phyloP scores from a whole-genome alignment of 202 grass and related monocot species.

The Elaeis oleifera region DNA sequence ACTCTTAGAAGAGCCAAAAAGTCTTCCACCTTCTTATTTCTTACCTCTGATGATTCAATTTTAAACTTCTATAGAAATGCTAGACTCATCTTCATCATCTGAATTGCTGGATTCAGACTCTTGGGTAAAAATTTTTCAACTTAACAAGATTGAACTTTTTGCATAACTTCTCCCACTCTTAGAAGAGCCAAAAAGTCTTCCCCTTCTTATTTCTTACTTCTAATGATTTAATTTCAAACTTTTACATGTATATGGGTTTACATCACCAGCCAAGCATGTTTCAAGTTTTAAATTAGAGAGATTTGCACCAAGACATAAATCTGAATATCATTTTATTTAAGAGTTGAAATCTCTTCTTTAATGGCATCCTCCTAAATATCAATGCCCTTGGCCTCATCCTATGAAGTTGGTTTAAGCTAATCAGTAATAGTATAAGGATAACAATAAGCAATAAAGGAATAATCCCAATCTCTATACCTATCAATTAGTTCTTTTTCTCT shows the following conservation, averaged over 20 bases:
- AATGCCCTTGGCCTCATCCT: too few relatives aligned
- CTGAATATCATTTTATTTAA: neutral
- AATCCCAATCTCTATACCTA: too few relatives aligned
- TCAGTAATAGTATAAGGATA: too few relatives aligned
- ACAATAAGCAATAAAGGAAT: too few relatives aligned
- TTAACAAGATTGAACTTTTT: conserved; percentile 25
- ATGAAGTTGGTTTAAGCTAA: too few relatives aligned
- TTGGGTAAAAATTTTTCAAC: neutral
- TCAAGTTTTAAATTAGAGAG: conserved; percentile 46
- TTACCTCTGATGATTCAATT: conserved; percentile 65
- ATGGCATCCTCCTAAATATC: too few relatives aligned
- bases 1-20: conserved; percentile 53
- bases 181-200: conserved; percentile 55
- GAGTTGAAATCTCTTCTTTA: too few relatives aligned
- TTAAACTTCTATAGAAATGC: conserved; percentile 33
- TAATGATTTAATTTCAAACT: conserved; percentile 63
- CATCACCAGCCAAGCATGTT: conserved; percentile 66
- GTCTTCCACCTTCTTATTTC: conserved; percentile 74
- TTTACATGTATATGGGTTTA: conserved; percentile 48
- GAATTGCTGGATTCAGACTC: neutral
- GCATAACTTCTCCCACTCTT: conserved; percentile 45
- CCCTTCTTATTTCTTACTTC: conserved; percentile 77
- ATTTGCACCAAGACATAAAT: conserved; percentile 54
- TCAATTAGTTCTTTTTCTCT: too few relatives aligned
- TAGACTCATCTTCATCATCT: conserved; percentile 11